Evolutionary conservation across 768 basidiomycete genomes (phyloP).

Genomic region (Mycena albidolilacea): DNA sequence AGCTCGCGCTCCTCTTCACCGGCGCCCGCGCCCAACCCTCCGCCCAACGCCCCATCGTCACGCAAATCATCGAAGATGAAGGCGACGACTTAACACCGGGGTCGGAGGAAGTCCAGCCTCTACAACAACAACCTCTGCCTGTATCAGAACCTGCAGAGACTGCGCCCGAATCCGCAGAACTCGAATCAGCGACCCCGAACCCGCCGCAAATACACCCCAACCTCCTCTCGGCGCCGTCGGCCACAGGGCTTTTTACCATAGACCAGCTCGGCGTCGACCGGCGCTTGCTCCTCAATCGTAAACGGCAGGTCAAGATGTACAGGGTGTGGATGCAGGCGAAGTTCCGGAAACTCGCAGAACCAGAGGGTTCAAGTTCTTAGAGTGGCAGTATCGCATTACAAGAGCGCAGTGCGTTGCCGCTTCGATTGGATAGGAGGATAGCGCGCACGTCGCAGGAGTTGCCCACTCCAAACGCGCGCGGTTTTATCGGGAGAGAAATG

Average conservation of each 20-base stretch:
- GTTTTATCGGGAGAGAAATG: too few species aligned
- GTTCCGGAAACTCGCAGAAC: conserved; percentile 67
- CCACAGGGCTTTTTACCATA: conserved; percentile 78
- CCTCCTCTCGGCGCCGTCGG: conserved; percentile 58
- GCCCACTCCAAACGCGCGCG: too few species aligned
- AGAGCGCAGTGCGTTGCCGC: too few species aligned
- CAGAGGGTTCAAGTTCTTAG: background rate
- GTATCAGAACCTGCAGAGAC: background rate
- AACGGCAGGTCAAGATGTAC: conserved; percentile 97
- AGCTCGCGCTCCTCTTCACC: conserved; percentile 85
- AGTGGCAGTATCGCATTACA: too few species aligned
- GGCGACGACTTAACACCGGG: conserved; percentile 26
- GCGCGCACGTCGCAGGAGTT: too few species aligned
- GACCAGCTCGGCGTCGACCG: conserved; percentile 92
- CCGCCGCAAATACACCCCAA: conserved; percentile 52
- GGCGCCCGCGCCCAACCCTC: conserved; percentile 62
- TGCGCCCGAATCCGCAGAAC: too few species aligned
- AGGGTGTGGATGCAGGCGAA: conserved; percentile 95
- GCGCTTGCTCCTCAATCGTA: conserved; percentile 92
- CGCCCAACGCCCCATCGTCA: conserved; percentile 48
- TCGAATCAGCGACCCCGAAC: background rate
- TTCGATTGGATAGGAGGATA: too few species aligned
- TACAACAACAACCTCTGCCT: background rate
- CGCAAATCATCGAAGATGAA: conserved; percentile 56
- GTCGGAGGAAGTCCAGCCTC: background rate